Evolutionary conservation across 371 early-diverging fungal genomes (phyloP).

Genomic region (Funneliformis caledonium): DNA sequence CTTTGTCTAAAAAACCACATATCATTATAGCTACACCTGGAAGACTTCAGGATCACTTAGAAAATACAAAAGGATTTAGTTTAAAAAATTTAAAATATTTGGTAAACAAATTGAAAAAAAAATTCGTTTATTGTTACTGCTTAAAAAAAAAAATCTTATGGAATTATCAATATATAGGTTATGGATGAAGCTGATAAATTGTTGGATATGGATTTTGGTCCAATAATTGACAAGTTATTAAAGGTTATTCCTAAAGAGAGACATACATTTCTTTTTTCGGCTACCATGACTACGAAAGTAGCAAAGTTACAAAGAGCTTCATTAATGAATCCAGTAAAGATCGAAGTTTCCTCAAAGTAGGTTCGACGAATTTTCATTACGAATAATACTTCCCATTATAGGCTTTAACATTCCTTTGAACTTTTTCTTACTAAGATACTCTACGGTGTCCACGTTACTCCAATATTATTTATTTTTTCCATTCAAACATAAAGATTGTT

Average conservation of each 20-base stretch:
- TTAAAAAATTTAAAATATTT: slow-evolving; percentile 86
- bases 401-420: background rate
- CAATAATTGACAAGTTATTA: slow-evolving; percentile 93
- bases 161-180: slow-evolving; percentile 52
- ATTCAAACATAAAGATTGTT: slow-evolving; percentile 92
- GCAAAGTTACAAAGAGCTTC: slow-evolving; percentile 94
- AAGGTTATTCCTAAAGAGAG: slow-evolving; percentile 92
- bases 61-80: slow-evolving; percentile 97
- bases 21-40: slow-evolving; percentile 98
- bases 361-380: slow-evolving; percentile 37
- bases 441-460: slow-evolving; percentile 87
- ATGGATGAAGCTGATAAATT: slow-evolving; percentile 99
- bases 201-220: slow-evolving; percentile 96
- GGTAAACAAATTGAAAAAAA: slow-evolving; percentile 43
- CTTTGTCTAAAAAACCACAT: slow-evolving; percentile 95
- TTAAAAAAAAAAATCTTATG: background rate
- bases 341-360: slow-evolving; percentile 86
- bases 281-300: slow-evolving; percentile 97
- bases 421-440: slow-evolving; percentile 62
- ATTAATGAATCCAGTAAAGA: slow-evolving; percentile 88
- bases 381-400: background rate
- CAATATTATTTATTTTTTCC: slow-evolving; percentile 98
- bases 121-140: slow-evolving; percentile 40
- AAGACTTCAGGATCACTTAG: slow-evolving; percentile 94
- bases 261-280: slow-evolving; percentile 94